phyloP scores from a whole-genome alignment of 192 early-diverging fungal genomes.

The Dissophora globulifera region DNA sequence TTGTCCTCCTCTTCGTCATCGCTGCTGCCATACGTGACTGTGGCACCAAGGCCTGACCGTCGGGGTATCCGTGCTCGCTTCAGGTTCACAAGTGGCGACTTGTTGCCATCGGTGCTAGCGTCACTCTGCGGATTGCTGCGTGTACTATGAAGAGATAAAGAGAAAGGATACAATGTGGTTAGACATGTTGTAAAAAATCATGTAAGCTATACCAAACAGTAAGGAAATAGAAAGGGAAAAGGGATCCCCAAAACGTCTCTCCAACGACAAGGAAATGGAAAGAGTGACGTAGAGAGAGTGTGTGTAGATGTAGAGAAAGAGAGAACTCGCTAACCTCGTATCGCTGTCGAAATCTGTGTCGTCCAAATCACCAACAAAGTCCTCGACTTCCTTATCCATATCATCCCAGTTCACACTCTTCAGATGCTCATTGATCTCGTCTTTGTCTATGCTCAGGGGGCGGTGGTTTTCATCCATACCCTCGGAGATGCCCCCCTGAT shows the following conservation, averaged over 20 bases:
- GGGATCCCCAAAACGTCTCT: too few species aligned
- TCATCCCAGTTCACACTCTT: conserved; percentile 56
- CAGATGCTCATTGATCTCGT: conserved; percentile 28
- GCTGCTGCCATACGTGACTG: conserved; percentile 24
- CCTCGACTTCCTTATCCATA: conserved; percentile 64
- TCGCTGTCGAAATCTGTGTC: conserved; percentile 64
- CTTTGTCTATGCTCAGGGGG: conserved; percentile 21
- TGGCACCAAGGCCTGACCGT: conserved; percentile 20
- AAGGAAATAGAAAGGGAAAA: background rate
- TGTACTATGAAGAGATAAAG: conserved; percentile 18
- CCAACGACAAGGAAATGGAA: too few species aligned
- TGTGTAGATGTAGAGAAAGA: too few species aligned
- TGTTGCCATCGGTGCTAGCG: conserved; percentile 27
- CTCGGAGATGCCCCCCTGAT: conserved; percentile 57
- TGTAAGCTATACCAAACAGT: background rate
- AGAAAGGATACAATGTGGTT: background rate
- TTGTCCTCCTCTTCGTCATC: conserved; percentile 31
- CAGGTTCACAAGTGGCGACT: conserved; percentile 29
- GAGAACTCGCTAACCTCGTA: conserved; percentile 49
- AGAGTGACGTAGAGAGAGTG: too few species aligned
- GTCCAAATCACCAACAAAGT: conserved; percentile 63
- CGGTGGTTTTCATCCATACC: conserved; percentile 55
- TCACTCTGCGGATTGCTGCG: conserved; percentile 40
- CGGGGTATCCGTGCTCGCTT: conserved; percentile 39
- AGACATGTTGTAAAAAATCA: background rate